Base-by-base conservation (phyloP, 352 stramenopile genomes). In the Pythium aquatile region DNA sequence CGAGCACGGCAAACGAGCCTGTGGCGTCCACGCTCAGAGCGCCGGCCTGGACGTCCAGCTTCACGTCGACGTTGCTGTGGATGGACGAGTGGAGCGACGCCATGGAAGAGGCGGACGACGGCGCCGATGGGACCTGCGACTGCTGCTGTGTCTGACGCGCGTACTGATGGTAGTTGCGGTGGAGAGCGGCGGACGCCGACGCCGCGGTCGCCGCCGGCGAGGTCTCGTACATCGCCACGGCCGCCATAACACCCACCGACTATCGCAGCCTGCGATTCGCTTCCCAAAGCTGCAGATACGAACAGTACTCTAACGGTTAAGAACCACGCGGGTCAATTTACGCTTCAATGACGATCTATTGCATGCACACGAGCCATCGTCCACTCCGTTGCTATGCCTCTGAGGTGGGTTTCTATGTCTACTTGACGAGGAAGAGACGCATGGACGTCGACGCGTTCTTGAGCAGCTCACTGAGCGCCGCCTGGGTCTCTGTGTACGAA, bases 11-110 rank as follows among this genome's bases (percentile, higher is more conserved):
- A 4, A 88, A 70, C 8, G 73, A 70, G 13, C 86, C 84, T 14
- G 81, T 90, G 46, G 83, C 86, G 65, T 93, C 83, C 24, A 94
- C 82, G 47, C 77, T 89, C 37, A 94, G 64, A 26, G 83, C 83
- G 42, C 75, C 78, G 8, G 86, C 83, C 56, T 83, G 86, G 67
- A 91, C 30, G 53, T 91, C 84, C 55, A 87, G 75, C 53, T 73
- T 81, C 47, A 83, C 81, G 55, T 74, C 76, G 56, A 87, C 63
- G 47, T 88, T 88, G 51, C 69, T 73, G 66, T 87, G 66, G 44
- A 70, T 54, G 9, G 63, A 65, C 26, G 65, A 68, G 2, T n/a
- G 29, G 42, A 80, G 74, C 46, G 72, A 74, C n/a, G 61, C 10
- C 26, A 61, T 40, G 7, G 35, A 13, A 17, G 42, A 35, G 29